A percentile compares a stretch with the other conserved stretches of the same genome.
phyloP scores from a whole-genome alignment of 768 basidiomycete genomes.

The Clavaria fumosa region DNA sequence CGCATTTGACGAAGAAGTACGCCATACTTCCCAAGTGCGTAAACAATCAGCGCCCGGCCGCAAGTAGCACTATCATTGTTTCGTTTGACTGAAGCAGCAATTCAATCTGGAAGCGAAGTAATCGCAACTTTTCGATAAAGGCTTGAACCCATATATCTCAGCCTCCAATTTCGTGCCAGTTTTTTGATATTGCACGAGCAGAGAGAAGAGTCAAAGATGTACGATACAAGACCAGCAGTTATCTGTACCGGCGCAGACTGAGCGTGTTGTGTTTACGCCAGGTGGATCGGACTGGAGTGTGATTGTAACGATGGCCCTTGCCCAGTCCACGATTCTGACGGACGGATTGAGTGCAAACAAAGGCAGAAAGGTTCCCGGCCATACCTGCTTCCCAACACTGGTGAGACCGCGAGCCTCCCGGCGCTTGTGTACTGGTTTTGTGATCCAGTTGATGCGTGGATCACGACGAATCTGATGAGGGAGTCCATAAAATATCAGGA shows the following conservation, averaged over 20 bases:
- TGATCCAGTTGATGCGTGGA: slow-evolving; percentile 97
- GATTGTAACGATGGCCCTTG: slow-evolving; percentile 91
- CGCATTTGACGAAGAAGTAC: slow-evolving; percentile 47
- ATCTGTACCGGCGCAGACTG: slow-evolving; percentile 80
- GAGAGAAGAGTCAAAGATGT: too few species aligned
- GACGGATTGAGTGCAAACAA: slow-evolving; percentile 3
- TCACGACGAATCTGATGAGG: slow-evolving; percentile 71
- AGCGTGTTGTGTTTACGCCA: slow-evolving; percentile 99
- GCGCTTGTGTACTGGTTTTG: slow-evolving; percentile 96
- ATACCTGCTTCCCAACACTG: slow-evolving; percentile 86
- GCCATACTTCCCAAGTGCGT: slow-evolving; percentile 29
- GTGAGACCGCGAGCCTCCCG: slow-evolving; percentile 97
- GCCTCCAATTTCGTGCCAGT: too few species aligned
- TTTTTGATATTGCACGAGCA: too few species aligned
- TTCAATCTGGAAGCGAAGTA: too few species aligned
- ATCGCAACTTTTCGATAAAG: too few species aligned
- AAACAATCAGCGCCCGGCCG: too few species aligned
- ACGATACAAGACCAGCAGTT: too few species aligned
- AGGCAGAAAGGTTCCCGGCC: slow-evolving; percentile 10
- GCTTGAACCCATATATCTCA: too few species aligned
- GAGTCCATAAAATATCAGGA: slow-evolving; percentile 8
- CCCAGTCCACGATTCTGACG: slow-evolving; percentile 87
- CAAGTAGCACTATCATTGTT: too few species aligned
- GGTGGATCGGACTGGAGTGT: slow-evolving; percentile 76
- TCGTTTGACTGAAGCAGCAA: too few species aligned